Evolutionary conservation across 352 stramenopile species (phyloP).

Genomic region (Poterioochromonas sp.): DNA sequence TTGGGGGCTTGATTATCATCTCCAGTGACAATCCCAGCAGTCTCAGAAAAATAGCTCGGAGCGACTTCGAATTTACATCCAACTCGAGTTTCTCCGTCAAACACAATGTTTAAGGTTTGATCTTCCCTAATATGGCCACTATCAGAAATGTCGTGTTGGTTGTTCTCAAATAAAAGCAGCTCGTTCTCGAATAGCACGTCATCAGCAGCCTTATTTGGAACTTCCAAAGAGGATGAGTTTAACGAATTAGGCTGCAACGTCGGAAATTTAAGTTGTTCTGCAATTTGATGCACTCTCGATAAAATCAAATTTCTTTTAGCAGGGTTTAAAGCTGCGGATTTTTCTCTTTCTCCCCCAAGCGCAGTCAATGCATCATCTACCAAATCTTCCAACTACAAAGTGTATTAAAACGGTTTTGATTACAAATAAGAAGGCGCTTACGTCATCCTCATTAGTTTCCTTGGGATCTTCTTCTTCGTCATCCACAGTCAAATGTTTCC

Average conservation of each 20-base stretch:
- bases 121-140: no score
- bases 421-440: background rate
- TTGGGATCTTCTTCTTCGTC: background rate
- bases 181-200: no score
- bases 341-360: background rate
- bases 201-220: no score
- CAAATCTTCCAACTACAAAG: background rate
- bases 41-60: no score
- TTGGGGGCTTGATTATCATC: no score
- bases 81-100: background rate
- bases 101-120: no score
- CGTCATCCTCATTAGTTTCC: background rate
- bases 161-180: no score
- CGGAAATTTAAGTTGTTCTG: background rate
- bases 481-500: background rate
- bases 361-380: background rate
- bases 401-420: background rate
- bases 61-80: background rate
- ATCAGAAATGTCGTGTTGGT: no score
- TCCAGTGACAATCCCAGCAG: no score
- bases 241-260: no score
- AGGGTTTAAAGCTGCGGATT: background rate
- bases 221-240: no score
- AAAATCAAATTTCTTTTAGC: background rate
- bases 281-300: background rate